Conservation (phyloP, 495 filamentous ascomycete species). For the Talaromyces thailandensis region DNA sequence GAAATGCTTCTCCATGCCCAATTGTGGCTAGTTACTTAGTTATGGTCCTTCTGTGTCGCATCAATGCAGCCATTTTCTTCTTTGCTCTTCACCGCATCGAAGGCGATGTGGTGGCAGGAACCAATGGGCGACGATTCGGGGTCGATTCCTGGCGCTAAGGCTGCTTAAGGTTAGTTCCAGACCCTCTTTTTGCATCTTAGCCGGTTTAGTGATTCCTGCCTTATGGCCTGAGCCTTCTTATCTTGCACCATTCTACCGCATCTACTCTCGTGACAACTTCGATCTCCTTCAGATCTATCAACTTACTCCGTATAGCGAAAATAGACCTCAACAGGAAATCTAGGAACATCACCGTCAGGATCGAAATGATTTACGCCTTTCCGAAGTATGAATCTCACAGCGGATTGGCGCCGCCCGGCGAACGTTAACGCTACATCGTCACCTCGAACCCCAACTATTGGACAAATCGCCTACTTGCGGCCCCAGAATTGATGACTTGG, state of each 20-base stretch:
- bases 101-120: conserved; percentile 14
- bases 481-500: background rate
- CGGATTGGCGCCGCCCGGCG: background rate
- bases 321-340: background rate
- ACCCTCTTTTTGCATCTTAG: background rate
- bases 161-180: background rate
- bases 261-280: background rate
- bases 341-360: background rate
- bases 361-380: background rate
- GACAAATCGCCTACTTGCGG: background rate
- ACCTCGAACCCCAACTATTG: background rate
- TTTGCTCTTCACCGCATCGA: conserved; percentile 22
- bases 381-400: background rate
- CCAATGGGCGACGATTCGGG: conserved; percentile 11
- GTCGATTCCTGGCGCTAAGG: background rate
- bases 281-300: too few species aligned
- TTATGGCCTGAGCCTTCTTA: background rate
- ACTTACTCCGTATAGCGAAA: too few species aligned
- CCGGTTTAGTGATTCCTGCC: background rate
- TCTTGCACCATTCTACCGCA: background rate
- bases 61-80: background rate
- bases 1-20: background rate
- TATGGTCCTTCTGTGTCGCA: background rate
- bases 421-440: background rate
- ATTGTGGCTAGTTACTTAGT: background rate